Base-by-base conservation (phyloP, 345 rosid species). In the Zanthoxylum bungeanum region DNA sequence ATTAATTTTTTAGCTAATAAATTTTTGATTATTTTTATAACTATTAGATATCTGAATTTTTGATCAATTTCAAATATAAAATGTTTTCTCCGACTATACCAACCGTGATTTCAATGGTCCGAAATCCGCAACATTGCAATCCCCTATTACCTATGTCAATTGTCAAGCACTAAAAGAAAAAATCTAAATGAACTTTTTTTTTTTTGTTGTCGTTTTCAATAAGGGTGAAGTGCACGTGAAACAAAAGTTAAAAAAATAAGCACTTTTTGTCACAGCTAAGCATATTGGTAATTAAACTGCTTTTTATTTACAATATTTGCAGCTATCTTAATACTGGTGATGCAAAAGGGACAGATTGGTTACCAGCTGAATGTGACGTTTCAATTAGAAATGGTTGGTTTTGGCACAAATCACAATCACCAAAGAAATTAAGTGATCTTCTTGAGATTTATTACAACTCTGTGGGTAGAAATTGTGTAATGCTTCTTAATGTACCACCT, bases 341-440 rank as follows among this genome's bases (percentile, higher is more conserved):
- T 52, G 80, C 89, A 21, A 75, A 62, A 56, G 92, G 91, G 67
- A 82, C 85, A 1, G 81, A 86, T 46, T 90, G 91, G 88, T 2
- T 90, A 34, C 95, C 92, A 0, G 81, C 91, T 37, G 95, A 90
- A 58, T 90, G 95, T 30, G 95, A 90, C 61, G 88, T 87, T 31
- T 86, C 95, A 0, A 86, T 88, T 56, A 57, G 96, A 71, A 8
- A 42, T 0, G 91, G 93, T 0, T 90, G 93, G 96, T 88, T 90
- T 72, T 90, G 93, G 93, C 96, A 85, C 62, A 80, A 84, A 66
- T 80, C 88, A 0, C 47, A 90, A 47, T 75, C 88, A 3, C 96
- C 91, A 0, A 90, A 85, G 77, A 77, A 52, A 50, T 53, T 88
- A 24, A 85, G 87, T 66, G 5, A 82, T 4, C 67, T 90, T 1